These are phyloP conservation scores for Kurtzmaniella natalensis DNA, from an alignment of 1,139 yeast species.

Conservation along the genomic window DNA sequence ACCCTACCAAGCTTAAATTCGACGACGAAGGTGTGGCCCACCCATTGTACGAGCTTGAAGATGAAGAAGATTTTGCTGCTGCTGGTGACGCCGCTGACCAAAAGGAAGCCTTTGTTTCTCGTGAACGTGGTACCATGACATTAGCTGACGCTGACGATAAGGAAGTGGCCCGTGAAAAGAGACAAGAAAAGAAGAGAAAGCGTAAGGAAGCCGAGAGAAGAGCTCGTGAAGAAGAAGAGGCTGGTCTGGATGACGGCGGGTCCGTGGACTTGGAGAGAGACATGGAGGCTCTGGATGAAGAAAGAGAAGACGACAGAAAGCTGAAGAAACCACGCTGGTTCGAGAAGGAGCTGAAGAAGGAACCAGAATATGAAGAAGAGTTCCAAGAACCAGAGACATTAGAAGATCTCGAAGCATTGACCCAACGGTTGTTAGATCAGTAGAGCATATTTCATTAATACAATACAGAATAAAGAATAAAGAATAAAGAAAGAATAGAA, in stretches of 20 bases:
- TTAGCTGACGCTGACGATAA: conserved; percentile 76
- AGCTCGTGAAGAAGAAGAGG: conserved; percentile 40
- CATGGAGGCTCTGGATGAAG: conserved; percentile 32
- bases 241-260: conserved; percentile 24
- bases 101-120: conserved; percentile 59
- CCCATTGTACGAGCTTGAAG: conserved; percentile 84
- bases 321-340: conserved; percentile 65
- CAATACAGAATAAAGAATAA: too few relatives aligned
- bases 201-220: conserved; percentile 74
- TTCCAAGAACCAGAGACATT: conserved; percentile 84
- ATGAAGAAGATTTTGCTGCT: conserved; percentile 78
- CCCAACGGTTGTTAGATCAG: conserved; percentile 52
- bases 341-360: conserved; percentile 21
- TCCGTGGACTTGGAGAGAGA: conserved; percentile 49
- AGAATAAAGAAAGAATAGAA: too few relatives aligned
- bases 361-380: conserved; percentile 50
- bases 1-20: conserved; percentile 74
- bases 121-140: conserved; percentile 67
- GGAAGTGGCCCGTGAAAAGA: conserved; percentile 72
- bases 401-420: conserved; percentile 90
- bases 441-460: too few relatives aligned
- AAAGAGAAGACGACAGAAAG: conserved; percentile 39
- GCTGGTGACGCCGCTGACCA: conserved; percentile 72
- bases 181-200: conserved; percentile 83
- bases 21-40: conserved; percentile 95